Evolutionary conservation across 225 moss, liverwort and hornwort genomes (phyloP), one percentile per base, ranked within the genome.

Genomic region (Antitrichia curtipendula): DNA sequence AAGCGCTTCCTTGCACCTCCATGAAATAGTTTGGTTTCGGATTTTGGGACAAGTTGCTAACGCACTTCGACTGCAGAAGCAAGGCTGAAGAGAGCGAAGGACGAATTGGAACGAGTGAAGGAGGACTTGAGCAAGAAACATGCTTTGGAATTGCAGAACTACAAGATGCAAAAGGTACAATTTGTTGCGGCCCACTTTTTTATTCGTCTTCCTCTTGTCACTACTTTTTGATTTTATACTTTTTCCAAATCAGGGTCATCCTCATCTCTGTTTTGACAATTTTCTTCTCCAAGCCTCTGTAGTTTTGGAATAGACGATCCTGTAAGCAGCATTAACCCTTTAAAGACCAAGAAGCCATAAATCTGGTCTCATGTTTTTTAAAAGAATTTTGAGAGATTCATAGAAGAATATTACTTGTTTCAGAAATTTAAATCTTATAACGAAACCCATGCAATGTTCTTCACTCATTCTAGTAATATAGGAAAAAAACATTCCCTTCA

Each of bases 131-230:
- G 81, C 70, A 91, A 88, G 84, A 86, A 84, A 80, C 88, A 91
- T 68, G 58, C 88, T 21, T 73, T 88, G 72, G 90, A 92, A 83
- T 47, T 93, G 89, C 92, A 94, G 69, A 91, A 83, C 75, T 94
- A 94, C 84, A 94, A 93, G 86, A 90, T 91, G 93, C 89, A 92
- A 34, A 94, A 94, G 91, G 94, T 78, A 28, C 17, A 78, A 17
- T 28, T 18, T 27, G 7, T 57, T 28, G 78, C 38, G 38, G 18
- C 54, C 27, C 56, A 56, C 38, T 56, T 16, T 78, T 16, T 16
- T 13, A 8, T 14, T 24, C 36, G n/a, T 76, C 56, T 10, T 77
- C 12, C 25, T 77, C 54, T n/a, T 36, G 56, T 38, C 38, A 16
- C 4, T n/a, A 24, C 7, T 16, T n/a, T 25, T 56, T 54, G 6